Evolutionary conservation across 2,329 filamentous ascomycete species (phyloP).

Genomic region (Trichothecium roseum): DNA sequence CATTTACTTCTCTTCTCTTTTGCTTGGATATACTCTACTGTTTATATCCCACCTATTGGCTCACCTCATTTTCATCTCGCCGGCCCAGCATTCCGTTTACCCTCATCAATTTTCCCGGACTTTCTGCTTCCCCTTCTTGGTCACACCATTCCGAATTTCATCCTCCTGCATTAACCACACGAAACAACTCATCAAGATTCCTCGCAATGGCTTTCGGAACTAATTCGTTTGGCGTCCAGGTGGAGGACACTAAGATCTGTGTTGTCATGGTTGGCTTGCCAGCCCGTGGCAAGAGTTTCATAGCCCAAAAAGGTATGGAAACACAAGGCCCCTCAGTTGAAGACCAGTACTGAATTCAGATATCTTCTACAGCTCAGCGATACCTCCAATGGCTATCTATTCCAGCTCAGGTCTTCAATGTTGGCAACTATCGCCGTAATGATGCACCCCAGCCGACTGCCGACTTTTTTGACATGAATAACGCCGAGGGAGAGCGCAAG

Average conservation of each 20-base stretch:
- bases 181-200: too few species aligned
- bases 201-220: too few species aligned
- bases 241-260: constrained; percentile 92
- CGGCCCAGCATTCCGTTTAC: too few species aligned
- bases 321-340: not conserved
- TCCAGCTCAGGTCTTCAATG: constrained; percentile 89
- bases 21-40: too few species aligned
- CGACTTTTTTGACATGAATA: constrained; percentile 89
- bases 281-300: constrained; percentile 91
- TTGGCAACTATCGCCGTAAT: constrained; percentile 86
- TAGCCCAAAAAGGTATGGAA: constrained; percentile 81
- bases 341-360: constrained; percentile 6
- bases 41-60: too few species aligned
- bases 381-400: constrained; percentile 97
- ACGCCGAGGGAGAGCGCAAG: constrained; percentile 81
- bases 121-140: too few species aligned
- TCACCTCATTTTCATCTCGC: too few species aligned
- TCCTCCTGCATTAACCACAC: too few species aligned
- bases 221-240: constrained; percentile 69
- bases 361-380: constrained; percentile 56
- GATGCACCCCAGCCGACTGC: constrained; percentile 84
- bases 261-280: constrained; percentile 98
- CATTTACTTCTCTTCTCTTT: too few species aligned
- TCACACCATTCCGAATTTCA: too few species aligned
- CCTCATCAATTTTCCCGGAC: too few species aligned